Percentiles rank a stretch among this genome's conserved stretches.
These are phyloP conservation scores for Ogataea hybrid DNA, from an alignment of 1,139 yeast genomes.

Conservation along the genomic window DNA sequence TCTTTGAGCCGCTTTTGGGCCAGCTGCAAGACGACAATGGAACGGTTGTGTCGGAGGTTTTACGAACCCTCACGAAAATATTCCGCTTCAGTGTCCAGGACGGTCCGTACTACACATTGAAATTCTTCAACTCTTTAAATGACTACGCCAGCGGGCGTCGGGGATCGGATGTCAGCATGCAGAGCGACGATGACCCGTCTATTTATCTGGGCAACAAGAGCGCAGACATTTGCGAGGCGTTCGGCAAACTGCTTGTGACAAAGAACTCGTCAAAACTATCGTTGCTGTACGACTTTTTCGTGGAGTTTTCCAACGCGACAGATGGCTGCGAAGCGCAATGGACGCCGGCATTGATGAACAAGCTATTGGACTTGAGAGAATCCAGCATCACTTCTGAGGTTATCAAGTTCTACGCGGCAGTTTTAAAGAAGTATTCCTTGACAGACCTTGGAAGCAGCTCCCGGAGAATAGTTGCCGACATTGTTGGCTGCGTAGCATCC, in stretches of 20 bases:
- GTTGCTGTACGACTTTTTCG: constrained; percentile 22
- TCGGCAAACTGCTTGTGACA: constrained; percentile 17
- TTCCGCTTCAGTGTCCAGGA: constrained; percentile 27
- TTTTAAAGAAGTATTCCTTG: constrained; percentile 30
- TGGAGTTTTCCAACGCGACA: constrained; percentile 23
- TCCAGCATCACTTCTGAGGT: constrained; percentile 28
- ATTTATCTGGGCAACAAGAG: constrained; percentile 13
- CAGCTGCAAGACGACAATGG: constrained; percentile 42
- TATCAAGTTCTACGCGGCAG: constrained; percentile 33
- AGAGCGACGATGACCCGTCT: constrained; percentile 29
- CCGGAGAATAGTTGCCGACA: constrained; percentile 33
- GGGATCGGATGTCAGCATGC: constrained; percentile 31
- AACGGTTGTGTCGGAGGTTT: constrained; percentile 40
- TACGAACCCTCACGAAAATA: constrained; percentile 36
- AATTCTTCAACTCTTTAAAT: constrained; percentile 23
- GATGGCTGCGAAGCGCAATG: constrained; percentile 24
- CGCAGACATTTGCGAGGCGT: constrained; percentile 16
- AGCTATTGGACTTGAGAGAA: constrained; percentile 20
- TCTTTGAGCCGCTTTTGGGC: constrained; percentile 28
- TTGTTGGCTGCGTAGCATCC: constrained; percentile 44
- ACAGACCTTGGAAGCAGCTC: constrained; percentile 32
- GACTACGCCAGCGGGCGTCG: constrained; percentile 21
- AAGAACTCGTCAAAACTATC: constrained; percentile 17
- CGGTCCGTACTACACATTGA: constrained; percentile 31
- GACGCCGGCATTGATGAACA: constrained; percentile 18